Percentiles rank a stretch among this genome's conserved stretches.
Evolutionary conservation across 495 filamentous ascomycete species (phyloP).

Genomic region (Penicillium pancosmium): DNA sequence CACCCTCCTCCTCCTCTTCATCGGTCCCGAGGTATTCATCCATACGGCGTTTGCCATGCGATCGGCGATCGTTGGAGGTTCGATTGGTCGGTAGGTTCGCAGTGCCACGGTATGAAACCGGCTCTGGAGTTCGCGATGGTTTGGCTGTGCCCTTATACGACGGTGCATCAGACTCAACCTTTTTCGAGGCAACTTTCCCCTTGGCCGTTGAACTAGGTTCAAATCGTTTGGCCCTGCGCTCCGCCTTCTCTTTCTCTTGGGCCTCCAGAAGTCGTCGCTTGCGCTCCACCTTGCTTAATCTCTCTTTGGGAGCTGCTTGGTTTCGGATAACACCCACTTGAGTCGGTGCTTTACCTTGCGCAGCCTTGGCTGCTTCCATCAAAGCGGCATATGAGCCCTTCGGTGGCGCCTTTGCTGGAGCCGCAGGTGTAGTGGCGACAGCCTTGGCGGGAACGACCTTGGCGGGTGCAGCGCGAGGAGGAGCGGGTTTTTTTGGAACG

Average conservation of each 20-base stretch:
- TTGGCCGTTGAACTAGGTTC: constrained; percentile 22
- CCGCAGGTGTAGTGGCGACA: background rate
- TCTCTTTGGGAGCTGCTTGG: constrained; percentile 43
- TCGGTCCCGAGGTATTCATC: constrained; percentile 54
- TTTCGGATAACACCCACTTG: constrained; percentile 42
- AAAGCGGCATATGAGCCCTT: constrained; percentile 49
- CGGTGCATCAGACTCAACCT: constrained; percentile 35
- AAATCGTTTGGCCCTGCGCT: constrained; percentile 29
- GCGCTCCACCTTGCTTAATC: constrained; percentile 44
- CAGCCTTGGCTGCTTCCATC: constrained; percentile 42
- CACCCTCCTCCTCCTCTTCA: constrained; percentile 52
- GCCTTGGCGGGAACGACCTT: constrained; percentile 11
- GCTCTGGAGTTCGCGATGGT: constrained; percentile 36
- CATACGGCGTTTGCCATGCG: constrained; percentile 37
- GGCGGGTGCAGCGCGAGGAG: constrained; percentile 11
- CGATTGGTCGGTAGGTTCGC: constrained; percentile 32
- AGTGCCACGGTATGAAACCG: constrained; percentile 62
- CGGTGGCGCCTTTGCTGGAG: constrained; percentile 37
- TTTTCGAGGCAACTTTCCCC: constrained; percentile 25
- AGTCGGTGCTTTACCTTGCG: constrained; percentile 39
- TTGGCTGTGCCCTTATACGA: constrained; percentile 58
- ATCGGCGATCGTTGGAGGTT: constrained; percentile 37
- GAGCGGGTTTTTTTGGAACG: background rate
- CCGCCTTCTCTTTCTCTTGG: constrained; percentile 36
- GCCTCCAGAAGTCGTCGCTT: constrained; percentile 41